Base-by-base conservation (phyloP, 805 yeast species). In the Metschnikowia cubensis region DNA sequence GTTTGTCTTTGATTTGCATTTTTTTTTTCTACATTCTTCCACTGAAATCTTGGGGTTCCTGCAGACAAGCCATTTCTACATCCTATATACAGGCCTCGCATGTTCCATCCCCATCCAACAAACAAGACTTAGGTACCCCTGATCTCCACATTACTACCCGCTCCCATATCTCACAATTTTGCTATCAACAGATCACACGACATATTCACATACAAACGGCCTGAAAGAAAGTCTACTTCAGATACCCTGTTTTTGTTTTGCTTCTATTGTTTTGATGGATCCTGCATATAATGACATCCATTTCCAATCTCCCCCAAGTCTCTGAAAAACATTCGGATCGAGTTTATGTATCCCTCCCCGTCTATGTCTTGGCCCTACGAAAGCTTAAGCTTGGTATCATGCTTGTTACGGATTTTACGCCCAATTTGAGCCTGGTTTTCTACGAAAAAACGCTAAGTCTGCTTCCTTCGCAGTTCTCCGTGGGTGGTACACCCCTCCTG, bases 361-460 rank as follows among this genome's bases (percentile, higher is more conserved):
- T 56, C 21, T 50, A 54, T n/a, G 35, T 50, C 8, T 43, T 57
- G 42, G 55, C 57, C 3, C 42, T 48, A n/a, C 48, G 47, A 14
- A 35, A 41, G 22, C 35, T 49, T 18, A 40, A 35, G 17, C 18
- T 29, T 10, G 54, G 52, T 15, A 48, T 57, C 11, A 50, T 58
- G 21, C 40, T 57, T 7, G 60, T 58, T 35, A 57, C 61, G 6
- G 61, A 58, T 32, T 58, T 58, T 37, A 52, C 60, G 40, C 37
- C 46, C 44, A 48, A 51, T 31, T 17, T 39, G 8, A 50, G 48
- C 14, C 49, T 49, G 48, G 50, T 47, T 3, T 49, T 48, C 39
- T 48, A 46, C 15, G 37, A 39, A 7, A 48, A 42, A 8, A 32
- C 25, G 6, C 45, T 48, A 2, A 15, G 21, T 3, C 21, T 22